Evolutionary conservation across 345 rosid species (phyloP), one percentile per base, ranked within the genome.

Genomic region (Eucalyptus regnans): DNA sequence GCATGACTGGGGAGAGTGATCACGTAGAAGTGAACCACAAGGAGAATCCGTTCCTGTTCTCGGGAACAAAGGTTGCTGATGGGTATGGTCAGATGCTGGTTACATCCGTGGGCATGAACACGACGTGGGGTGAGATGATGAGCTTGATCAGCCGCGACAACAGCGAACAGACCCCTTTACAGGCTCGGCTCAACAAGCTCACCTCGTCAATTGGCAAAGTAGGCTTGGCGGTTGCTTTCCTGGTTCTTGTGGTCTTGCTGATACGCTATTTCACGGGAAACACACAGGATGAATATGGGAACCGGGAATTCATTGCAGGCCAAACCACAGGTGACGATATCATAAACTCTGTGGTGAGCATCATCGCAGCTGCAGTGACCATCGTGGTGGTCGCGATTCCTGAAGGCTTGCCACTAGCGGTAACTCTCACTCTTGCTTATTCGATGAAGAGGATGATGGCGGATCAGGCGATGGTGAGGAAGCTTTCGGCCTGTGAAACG

Each of bases 381-480:
- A 96, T 95, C 25, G 92, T 94, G 2, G 95, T 96, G n/a, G 99
- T 95, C 50, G 96, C 95, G 3, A 93, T 96, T 56, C 98, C 99
- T 1, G 96, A 95, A 91, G 96, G 97, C 13, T 62, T 97, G 68
- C 97, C 97, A 8, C 88, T 97, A 51, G 98, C 96, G 29, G 96
- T 97, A 51, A 95, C 96, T 0, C 91, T 97, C 2, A 95, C 97
- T 12, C 93, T 97, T 4, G 98, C 97, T 3, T 97, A 95, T 89
- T 95, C 95, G 1, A 94, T 97, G 95, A 92, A 96, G 93, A 92
- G 94, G 46, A 96, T 95, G 98, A 96, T 95, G 96, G 90, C 86
- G 18, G 97, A 95, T 91, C 92, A 95, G 87, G 97, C 96, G 25
- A 95, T 95, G 97, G 98, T 95, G 49, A 91, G 97, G 51, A 95